A percentile compares a stretch with the other conserved stretches of the same genome.
phyloP scores from a whole-genome alignment of 257 asterid genomes.

The Solanum infundibuliforme region DNA sequence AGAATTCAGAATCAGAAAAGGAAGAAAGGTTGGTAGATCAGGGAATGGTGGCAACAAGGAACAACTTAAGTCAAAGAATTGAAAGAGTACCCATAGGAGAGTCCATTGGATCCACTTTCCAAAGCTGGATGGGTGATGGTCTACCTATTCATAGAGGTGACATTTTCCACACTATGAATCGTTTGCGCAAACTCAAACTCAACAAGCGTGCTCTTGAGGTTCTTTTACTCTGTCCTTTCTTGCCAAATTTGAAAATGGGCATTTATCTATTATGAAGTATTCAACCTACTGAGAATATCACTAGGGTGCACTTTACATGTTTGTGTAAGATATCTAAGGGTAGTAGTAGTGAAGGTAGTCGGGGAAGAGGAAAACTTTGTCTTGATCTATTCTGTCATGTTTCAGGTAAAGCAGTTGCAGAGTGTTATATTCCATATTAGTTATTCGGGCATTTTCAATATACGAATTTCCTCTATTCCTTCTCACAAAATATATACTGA shows the following conservation, averaged over 20 bases:
- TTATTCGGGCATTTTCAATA: background rate
- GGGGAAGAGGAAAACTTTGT: background rate
- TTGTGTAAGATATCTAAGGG: background rate
- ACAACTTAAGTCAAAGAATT: slow-evolving; percentile 53
- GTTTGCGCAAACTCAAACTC: slow-evolving; percentile 60
- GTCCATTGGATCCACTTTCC: slow-evolving; percentile 62
- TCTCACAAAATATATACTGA: background rate
- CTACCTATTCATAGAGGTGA: slow-evolving; percentile 70
- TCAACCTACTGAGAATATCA: background rate
- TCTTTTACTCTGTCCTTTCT: background rate
- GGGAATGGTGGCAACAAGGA: slow-evolving; percentile 15
- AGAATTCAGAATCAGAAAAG: slow-evolving; percentile 11
- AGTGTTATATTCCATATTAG: background rate
- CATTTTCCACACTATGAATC: slow-evolving; percentile 59
- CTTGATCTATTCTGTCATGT: background rate
- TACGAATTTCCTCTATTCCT: background rate
- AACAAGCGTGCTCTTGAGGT: slow-evolving; percentile 78
- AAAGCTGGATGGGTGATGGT: slow-evolving; percentile 95
- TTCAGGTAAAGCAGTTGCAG: background rate
- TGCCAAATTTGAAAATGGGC: background rate
- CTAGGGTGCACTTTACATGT: background rate
- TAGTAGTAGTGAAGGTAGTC: background rate
- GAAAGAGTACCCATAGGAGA: slow-evolving; percentile 52
- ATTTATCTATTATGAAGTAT: background rate
- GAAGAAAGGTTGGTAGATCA: slow-evolving; percentile 8